Evolutionary conservation across 2,329 filamentous ascomycete genomes (phyloP), one percentile per base, ranked within the genome.

Genomic region (Monilinia aucupariae): DNA sequence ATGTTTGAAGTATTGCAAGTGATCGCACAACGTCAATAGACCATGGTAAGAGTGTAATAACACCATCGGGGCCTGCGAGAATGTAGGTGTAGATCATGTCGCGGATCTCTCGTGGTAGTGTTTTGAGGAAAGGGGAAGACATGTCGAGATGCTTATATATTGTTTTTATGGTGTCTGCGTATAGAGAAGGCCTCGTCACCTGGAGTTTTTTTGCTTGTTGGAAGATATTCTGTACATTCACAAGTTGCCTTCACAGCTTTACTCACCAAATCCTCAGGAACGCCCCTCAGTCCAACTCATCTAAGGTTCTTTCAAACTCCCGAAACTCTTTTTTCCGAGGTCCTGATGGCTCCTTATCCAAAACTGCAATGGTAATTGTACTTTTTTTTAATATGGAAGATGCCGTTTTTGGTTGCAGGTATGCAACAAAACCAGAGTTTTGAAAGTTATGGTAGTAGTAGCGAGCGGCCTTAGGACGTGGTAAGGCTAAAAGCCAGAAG

Each of bases 51-150:
- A 71, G 62, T 8, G 65, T 68, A 41, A 70, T 67, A 25, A 43
- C 25, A 41, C 67, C 67, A n/a, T 67, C 67, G 20, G 65, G 64
- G 25, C 66, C 66, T 10, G 67, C 65, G 43, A 73, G 66, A 39
- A 70, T 63, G 32, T 65, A 69, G 30, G 65, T 68, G 50, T 72
- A 73, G 20, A 73, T 71, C n/a, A 68, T 67, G 53, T 73, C 71
- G 27, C 71, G 66, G 27, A 73, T 70, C 50, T 72, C 71, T 61
- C 71, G 63, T 20, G 71, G 71, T 37, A 73, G 66, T 34, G 62
- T 63, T 39, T 64, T 58, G 10, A 72, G 68, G 53, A 73, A 71
- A 3, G 61, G 45, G 30, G 51, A 53, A 52, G 65, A 32, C 68
- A 71, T 70, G 3, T 55, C 34, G 22, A 30, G 25, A 59, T 25